Base-by-base conservation (phyloP, 768 basidiomycete species). In the Pholiota molesta region DNA sequence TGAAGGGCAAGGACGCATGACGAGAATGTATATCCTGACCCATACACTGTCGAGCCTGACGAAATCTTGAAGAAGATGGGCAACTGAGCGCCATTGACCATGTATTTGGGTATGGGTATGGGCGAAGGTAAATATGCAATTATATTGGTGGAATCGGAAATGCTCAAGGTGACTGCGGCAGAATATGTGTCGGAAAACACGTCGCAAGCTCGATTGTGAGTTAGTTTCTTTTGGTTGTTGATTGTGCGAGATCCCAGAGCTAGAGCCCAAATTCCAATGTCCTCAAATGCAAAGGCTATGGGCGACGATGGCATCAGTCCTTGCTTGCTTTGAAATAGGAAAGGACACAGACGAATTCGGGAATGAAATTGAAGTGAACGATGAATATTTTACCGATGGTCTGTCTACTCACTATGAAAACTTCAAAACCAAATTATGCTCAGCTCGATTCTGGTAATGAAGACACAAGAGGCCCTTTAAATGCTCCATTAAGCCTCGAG, bases 1-100 rank as follows among this genome's bases (percentile, higher is more conserved):
- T 16, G 33, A 35, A 67, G 64, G 64, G 62, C 67, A 9, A 66
- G 62, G 57, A 58, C 69, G 57, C 75, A 74, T 33, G 74, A 78
- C 60, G 71, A 75, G 23, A 67, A 67, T 3, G 58, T 74, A 3
- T 78, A 75, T 53, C 71, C 72, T 0, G 70, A 77, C 37, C 76
- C 77, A 2, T 64, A 72, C 19, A 64, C 42, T 8, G 79, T 80
- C 61, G 62, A 73, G 21, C 70, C 75, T 1, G 69, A 10, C 70
- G 79, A 10, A 71, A 68, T 56, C 55, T 75, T 26, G 65, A 67
- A 10, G 62, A 67, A 13, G 66, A 58, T 16, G 71, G 68, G 28
- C 37, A 61, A 1, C 19, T 63, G 54, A 55, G 58, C 59, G 71
- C 57, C 44, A 62, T 44, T 55, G 74, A 57, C 65, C 68, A n/a